Base-by-base conservation (phyloP, 768 basidiomycete genomes). In the Wakefieldia striispora region DNA sequence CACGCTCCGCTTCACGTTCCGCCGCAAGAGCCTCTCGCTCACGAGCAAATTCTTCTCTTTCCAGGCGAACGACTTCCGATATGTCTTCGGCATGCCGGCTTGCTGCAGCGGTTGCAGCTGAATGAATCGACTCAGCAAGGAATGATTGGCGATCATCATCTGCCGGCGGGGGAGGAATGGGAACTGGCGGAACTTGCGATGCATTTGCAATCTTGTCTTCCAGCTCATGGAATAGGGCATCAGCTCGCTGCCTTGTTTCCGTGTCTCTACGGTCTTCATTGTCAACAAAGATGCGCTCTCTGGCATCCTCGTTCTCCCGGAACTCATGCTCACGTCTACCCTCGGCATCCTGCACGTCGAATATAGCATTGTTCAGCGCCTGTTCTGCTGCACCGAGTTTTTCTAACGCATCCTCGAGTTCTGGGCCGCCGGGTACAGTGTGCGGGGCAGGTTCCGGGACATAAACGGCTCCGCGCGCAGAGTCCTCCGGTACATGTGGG, bases 251-350 rank as follows among this genome's bases (percentile, higher is more conserved):
- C 46, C 70, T 67, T 11, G 81, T 70, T 59, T 88, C 85, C 20
- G 72, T 65, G 19, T 80, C 79, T 34, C 88, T 73, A 38, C 79
- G 74, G 3, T 69, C 75, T 59, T 91, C 83, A 35, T 71, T 72
- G 2, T 84, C 81, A 26, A 74, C 59, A 63, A 88, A 89, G 2
- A 82, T 63, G 8, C 70, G 77, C 17, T 86, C 75, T 7, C 88
- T 73, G 43, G 80, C 81, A 11, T 84, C 81, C 64, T 91, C 89
- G 50, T 79, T 77, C 1, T 70, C 69, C 16, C 79, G 75, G 68
- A 88, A 90, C 26, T 83, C 80, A 8, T 63, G 65, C 49, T 91
- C 88, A 10, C 88, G 79, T 40, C 71, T 72, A 21, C 80, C 75
- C 58, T 91, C 89, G 1, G 78, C 79, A 43, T 80, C 79, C 31